Conservation (phyloP, 1,284 basidiomycete genomes). For the Sphagnurus paluster region DNA sequence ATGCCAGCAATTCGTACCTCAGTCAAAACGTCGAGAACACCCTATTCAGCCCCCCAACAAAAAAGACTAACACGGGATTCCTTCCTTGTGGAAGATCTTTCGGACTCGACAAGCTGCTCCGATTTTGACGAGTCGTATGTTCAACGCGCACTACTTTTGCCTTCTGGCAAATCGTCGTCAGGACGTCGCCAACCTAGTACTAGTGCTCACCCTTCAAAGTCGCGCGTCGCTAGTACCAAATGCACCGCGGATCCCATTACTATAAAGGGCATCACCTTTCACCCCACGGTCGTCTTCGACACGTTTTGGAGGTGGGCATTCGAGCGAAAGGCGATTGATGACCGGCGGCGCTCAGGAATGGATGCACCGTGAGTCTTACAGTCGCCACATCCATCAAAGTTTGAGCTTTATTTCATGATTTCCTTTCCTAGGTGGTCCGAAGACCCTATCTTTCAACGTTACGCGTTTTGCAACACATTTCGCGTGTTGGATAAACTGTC, state of each 20-base stretch:
- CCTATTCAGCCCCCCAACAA: not conserved
- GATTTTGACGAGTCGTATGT: too few relatives aligned
- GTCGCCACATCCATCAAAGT: conserved; percentile 3
- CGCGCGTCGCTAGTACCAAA: not conserved
- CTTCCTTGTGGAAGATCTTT: not conserved
- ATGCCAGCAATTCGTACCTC: conserved; percentile 19
- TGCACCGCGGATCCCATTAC: conserved; percentile 25
- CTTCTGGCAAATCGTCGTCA: not conserved
- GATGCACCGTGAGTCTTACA: conserved; percentile 46
- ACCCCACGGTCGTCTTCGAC: conserved; percentile 54
- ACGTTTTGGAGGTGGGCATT: conserved; percentile 58
- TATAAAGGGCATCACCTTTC: conserved; percentile 36
- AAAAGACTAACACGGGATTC: conserved; percentile 4
- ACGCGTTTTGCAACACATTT: conserved; percentile 63
- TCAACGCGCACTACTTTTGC: not conserved
- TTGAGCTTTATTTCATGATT: conserved; percentile 14
- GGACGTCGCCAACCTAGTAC: not conserved
- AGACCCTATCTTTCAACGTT: conserved; percentile 46
- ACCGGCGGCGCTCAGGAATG: conserved; percentile 47
- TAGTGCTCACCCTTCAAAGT: not conserved
- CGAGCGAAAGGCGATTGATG: conserved; percentile 57
- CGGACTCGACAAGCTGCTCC: conserved; percentile 10
- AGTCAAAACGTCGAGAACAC: conserved; percentile 1
- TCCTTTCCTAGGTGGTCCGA: conserved; percentile 51
- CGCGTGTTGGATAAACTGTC: conserved; percentile 59